Evolutionary conservation across 139 green algal species (phyloP).

Genomic region (Chlorella sp.): DNA sequence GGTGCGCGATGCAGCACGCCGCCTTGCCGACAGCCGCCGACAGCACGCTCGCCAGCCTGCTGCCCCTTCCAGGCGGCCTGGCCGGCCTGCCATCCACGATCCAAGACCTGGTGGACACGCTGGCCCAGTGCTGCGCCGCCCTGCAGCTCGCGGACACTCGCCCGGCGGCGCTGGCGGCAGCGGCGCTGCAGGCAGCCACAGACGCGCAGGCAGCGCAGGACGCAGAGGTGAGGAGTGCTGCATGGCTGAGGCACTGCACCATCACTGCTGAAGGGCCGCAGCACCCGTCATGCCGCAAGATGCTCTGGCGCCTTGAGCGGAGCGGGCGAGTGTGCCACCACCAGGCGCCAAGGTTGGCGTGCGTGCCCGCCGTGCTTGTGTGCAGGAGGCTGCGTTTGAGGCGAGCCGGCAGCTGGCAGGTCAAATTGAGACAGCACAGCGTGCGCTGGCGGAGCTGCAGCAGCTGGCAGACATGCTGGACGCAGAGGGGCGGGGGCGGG

Average conservation of each 20-base stretch:
- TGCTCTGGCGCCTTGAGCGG: too few relatives aligned
- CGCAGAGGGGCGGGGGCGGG: background rate
- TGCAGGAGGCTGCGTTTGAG: constrained; percentile 24
- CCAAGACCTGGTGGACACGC: background rate
- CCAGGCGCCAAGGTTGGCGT: background rate
- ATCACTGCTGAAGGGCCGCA: too few relatives aligned
- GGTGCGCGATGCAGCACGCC: background rate
- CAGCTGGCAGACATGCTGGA: background rate
- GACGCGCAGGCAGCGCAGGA: background rate
- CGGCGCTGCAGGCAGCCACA: background rate
- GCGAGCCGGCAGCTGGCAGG: background rate
- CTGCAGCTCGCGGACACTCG: background rate
- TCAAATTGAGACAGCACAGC: background rate
- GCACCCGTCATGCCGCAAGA: too few relatives aligned
- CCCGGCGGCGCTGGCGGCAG: background rate
- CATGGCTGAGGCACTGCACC: too few relatives aligned
- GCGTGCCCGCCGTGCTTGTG: background rate
- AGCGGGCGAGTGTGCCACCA: background rate
- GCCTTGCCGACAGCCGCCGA: too few relatives aligned
- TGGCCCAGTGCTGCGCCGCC: background rate
- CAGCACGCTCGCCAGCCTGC: background rate
- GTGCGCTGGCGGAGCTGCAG: background rate
- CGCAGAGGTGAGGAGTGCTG: background rate
- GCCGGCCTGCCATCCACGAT: background rate
- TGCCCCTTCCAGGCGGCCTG: background rate